Percentiles rank a stretch among this genome's conserved stretches.
phyloP scores from a whole-genome alignment of 495 filamentous ascomycete species.

The Friedmanniomyces simplex region DNA sequence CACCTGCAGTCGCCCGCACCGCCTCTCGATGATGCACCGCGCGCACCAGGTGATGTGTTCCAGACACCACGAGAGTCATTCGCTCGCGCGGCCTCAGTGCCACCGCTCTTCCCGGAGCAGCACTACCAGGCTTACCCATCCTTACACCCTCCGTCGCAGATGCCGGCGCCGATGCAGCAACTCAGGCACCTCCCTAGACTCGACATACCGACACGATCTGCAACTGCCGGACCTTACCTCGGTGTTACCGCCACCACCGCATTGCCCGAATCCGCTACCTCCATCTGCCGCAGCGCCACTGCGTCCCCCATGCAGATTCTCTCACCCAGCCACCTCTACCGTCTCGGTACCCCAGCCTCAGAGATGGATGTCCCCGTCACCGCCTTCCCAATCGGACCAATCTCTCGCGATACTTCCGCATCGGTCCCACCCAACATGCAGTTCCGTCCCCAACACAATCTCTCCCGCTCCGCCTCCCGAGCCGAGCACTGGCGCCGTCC shows the following conservation, averaged over 20 bases:
- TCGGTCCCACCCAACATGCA: slow-evolving; percentile 91
- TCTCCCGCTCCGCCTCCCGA: slow-evolving; percentile 37
- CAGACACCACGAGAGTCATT: slow-evolving; percentile 14
- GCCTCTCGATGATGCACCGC: slow-evolving; percentile 24
- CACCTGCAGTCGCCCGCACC: slow-evolving; percentile 40
- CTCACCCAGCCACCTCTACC: slow-evolving; percentile 40
- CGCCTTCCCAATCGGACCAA: slow-evolving; percentile 54
- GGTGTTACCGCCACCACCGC: neutral
- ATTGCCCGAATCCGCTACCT: slow-evolving; percentile 20
- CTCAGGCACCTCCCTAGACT: slow-evolving; percentile 31
- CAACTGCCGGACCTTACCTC: slow-evolving; percentile 22
- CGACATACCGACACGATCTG: slow-evolving; percentile 28
- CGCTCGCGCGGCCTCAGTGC: slow-evolving; percentile 23
- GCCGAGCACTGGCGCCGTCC: slow-evolving; percentile 41
- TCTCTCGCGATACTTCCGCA: slow-evolving; percentile 64
- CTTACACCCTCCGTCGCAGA: slow-evolving; percentile 22
- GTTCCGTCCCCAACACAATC: slow-evolving; percentile 39
- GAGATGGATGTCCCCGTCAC: slow-evolving; percentile 86
- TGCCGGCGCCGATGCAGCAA: slow-evolving; percentile 22
- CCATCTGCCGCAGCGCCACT: slow-evolving; percentile 26
- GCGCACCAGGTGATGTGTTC: slow-evolving; percentile 13
- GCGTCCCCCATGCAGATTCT: slow-evolving; percentile 32
- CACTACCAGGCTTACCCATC: slow-evolving; percentile 19
- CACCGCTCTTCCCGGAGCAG: slow-evolving; percentile 33
- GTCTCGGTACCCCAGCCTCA: slow-evolving; percentile 71